phyloP scores from a whole-genome alignment of 2,329 filamentous ascomycete genomes.

The Phialocephala subalpina region DNA sequence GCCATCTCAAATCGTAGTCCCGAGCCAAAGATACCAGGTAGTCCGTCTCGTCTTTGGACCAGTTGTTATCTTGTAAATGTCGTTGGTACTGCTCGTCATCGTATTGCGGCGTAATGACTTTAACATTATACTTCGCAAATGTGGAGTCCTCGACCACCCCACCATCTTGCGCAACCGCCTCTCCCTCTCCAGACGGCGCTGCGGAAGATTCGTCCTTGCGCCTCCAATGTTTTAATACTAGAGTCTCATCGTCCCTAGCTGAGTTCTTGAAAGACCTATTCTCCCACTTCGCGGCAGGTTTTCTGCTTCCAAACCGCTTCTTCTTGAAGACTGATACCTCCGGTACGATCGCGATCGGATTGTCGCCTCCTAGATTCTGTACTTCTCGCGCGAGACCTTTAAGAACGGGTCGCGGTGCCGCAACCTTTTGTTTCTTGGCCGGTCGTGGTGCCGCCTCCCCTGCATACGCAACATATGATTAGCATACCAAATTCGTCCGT shows the following conservation, averaged over 20 bases:
- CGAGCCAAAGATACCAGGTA: conserved; percentile 80
- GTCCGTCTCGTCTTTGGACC: conserved; percentile 93
- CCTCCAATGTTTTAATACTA: conserved; percentile 84
- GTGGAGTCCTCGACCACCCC: conserved; percentile 61
- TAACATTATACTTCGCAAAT: conserved; percentile 90
- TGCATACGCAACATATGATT: no score
- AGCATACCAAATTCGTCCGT: no score
- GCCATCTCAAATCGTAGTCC: conserved; percentile 89
- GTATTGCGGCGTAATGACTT: conserved; percentile 80
- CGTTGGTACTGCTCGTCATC: conserved; percentile 86
- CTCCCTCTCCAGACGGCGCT: conserved; percentile 47
- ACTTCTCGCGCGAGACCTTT: conserved; percentile 73
- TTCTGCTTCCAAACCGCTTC: conserved; percentile 60
- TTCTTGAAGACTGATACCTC: conserved; percentile 68
- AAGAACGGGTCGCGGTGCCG: conserved; percentile 62
- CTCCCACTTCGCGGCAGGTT: conserved; percentile 70
- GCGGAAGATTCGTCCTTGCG: conserved; percentile 62
- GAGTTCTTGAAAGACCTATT: conserved; percentile 78
- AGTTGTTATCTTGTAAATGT: conserved; percentile 76
- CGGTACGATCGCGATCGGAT: conserved; percentile 72
- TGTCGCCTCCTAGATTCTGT: conserved; percentile 70
- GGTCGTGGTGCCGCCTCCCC: conserved; percentile 65
- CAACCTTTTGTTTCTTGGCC: conserved; percentile 78
- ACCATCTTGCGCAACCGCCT: conserved; percentile 49
- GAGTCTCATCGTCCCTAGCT: conserved; percentile 70